A percentile compares a stretch with the other conserved stretches of the same genome.
Conservation (phyloP, 1,284 basidiomycete species). For the Caloboletus firmus region DNA sequence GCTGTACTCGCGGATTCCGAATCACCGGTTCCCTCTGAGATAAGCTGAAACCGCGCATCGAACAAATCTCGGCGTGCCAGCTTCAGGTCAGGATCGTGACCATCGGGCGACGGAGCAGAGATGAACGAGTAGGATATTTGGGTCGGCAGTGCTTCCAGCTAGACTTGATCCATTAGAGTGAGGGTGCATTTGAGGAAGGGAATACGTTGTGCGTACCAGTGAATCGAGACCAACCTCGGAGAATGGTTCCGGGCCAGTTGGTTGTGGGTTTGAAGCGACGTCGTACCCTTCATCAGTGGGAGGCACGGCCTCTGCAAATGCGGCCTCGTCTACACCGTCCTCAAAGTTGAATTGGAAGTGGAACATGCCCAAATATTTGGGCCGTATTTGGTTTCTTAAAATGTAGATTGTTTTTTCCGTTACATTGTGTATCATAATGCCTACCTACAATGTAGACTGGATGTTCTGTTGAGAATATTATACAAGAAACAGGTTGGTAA, state of each 20-base stretch:
- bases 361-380: slow-evolving; percentile 35
- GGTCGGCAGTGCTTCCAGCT: slow-evolving; percentile 56
- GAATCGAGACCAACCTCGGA: slow-evolving; percentile 35
- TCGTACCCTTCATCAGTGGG: slow-evolving; percentile 1
- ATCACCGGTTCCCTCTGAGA: slow-evolving; percentile 48
- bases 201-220: slow-evolving; percentile 34
- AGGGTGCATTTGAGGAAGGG: slow-evolving; percentile 7
- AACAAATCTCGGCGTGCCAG: slow-evolving; percentile 85
- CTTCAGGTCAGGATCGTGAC: slow-evolving; percentile 29
- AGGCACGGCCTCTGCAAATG: neutral
- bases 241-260: slow-evolving; percentile 25
- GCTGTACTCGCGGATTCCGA: slow-evolving; percentile 19
- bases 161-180: slow-evolving; percentile 26
- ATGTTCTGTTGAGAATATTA: neutral
- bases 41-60: slow-evolving; percentile 91
- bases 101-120: slow-evolving; percentile 38
- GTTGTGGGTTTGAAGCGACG: slow-evolving; percentile 1
- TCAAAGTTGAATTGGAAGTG: slow-evolving; percentile 61
- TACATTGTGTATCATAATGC: neutral
- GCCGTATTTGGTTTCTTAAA: neutral
- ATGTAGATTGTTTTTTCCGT: neutral
- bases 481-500: neutral
- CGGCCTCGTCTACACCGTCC: slow-evolving; percentile 41
- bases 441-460: neutral
- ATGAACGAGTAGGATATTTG: slow-evolving; percentile 64